Base-by-base conservation (phyloP, 108 stramenopile genomes). In the Nitzschia sp. region DNA sequence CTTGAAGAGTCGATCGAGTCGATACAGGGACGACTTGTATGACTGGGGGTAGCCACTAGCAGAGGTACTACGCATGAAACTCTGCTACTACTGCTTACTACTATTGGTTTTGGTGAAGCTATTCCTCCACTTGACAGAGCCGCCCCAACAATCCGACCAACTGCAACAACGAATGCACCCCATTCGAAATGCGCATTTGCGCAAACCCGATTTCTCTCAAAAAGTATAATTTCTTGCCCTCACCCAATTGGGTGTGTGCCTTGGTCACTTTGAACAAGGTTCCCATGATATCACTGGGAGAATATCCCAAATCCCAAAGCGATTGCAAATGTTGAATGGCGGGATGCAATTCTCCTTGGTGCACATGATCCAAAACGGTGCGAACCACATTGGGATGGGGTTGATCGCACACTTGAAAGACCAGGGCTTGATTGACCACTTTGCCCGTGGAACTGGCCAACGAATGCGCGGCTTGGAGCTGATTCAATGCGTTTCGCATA, bases 391-490 rank as follows among this genome's bases (percentile, higher is more conserved):
- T 93, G 26, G 99, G 99, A 82, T 99, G 99, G 0, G 99, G 99
- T 78, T 99, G 99, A 73, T 99, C 99, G 70, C 99, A 99, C 0
- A 99, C 97, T 79, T 95, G 95, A 80, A 96, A 98, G 9, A 99
- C 97, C 60, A 86, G 90, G 43, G 71, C 80, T 78, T 95, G 89
- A 53, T 86, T 83, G n/a, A 99, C 90, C 59, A 75, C 71, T 6
- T 85, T 92, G 29, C 96, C 96, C 46, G 69, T 71, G 10, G 62
- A 75, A 34, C 52, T 59, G 9, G 43, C 43, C 51, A 80, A 62
- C 55, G 68, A 71, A 64, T 78, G 65, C 15, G 98, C 96, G 6
- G 95, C 89, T 81, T 99, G 99, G 26, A 99, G 71, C 76, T 97
- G 97, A 80, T 99, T 98, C 54, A 98, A 79, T 3, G 99, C 97